Evolutionary conservation across 1,284 basidiomycete genomes (phyloP).

Genomic region (Cutaneotrichosporon mucoides): DNA sequence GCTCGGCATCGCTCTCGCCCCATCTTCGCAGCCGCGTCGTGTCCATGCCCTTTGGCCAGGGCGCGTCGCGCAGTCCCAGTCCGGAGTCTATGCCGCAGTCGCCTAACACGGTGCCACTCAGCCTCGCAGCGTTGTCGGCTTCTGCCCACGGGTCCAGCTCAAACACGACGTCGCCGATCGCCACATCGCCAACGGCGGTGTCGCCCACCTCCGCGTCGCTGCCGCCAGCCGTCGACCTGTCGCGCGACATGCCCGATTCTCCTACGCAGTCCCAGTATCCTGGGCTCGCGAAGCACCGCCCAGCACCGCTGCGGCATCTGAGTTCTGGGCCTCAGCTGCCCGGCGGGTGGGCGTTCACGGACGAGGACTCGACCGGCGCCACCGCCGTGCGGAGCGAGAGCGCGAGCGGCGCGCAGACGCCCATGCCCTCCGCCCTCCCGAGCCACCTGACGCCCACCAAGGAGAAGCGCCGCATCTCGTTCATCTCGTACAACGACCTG

Average conservation of each 20-base stretch:
- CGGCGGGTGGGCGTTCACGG: slow-evolving; percentile 39
- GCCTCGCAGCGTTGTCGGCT: slow-evolving; percentile 3
- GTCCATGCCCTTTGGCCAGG: slow-evolving; percentile 1
- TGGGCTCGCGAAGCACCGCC: slow-evolving; percentile 19
- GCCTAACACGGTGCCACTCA: slow-evolving; percentile 2
- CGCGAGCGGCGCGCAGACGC: slow-evolving; percentile 1
- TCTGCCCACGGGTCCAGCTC: slow-evolving; percentile 1
- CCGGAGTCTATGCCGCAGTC: slow-evolving; percentile 6
- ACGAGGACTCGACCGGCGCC: slow-evolving; percentile 12
- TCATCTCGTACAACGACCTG: slow-evolving; percentile 78
- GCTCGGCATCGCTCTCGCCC: slow-evolving; percentile 26
- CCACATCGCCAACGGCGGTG: slow-evolving; percentile 3
- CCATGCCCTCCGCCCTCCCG: slow-evolving; percentile 46
- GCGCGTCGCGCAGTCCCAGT: slow-evolving; percentile 14
- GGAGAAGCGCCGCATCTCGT: slow-evolving; percentile 62
- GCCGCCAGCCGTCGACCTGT: neutral
- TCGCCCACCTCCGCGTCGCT: slow-evolving; percentile 9
- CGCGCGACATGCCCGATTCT: neutral
- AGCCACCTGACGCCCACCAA: slow-evolving; percentile 55
- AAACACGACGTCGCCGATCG: neutral
- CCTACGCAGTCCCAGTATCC: neutral
- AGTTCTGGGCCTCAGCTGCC: slow-evolving; percentile 40
- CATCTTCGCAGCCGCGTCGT: slow-evolving; percentile 20
- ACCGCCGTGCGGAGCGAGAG: neutral
- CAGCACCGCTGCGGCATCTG: slow-evolving; percentile 31